Percentiles rank a stretch among this genome's conserved stretches.
Evolutionary conservation across 768 basidiomycete species (phyloP).

Genomic region (Leccinellum albellum): DNA sequence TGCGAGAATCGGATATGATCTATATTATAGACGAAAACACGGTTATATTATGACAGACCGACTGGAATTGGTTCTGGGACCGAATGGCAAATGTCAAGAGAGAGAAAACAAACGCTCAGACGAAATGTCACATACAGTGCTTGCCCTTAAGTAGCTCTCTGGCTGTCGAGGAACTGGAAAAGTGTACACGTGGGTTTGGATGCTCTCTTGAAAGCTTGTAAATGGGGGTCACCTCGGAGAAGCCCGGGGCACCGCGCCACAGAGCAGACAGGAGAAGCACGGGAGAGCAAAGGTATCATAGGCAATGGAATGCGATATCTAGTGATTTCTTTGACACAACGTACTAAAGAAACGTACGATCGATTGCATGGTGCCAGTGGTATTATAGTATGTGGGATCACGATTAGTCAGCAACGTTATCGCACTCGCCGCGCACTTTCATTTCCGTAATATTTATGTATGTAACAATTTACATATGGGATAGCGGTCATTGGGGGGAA

Average conservation of each 20-base stretch:
- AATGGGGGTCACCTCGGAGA: neutral
- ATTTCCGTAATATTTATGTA: neutral
- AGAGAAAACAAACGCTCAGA: neutral
- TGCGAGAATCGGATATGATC: neutral
- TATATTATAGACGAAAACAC: neutral
- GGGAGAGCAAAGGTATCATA: neutral
- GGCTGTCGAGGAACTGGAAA: neutral
- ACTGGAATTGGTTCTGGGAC: neutral
- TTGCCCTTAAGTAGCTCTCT: neutral
- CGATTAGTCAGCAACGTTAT: neutral
- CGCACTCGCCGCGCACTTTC: neutral
- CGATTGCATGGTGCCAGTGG: neutral
- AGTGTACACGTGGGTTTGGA: neutral
- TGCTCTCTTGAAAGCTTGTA: neutral
- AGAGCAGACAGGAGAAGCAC: neutral
- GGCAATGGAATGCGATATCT: neutral
- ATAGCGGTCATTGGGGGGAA: neutral
- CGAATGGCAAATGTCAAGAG: neutral
- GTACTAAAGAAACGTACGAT: neutral
- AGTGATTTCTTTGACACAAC: neutral
- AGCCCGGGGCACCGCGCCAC: neutral
- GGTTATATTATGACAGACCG: neutral
- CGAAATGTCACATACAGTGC: neutral
- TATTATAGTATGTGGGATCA: neutral
- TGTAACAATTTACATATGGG: neutral